Percentiles rank a stretch among this genome's conserved stretches.
These are phyloP conservation scores for Emiliania huxleyi DNA, from an alignment of 78 protist genomes.

Conservation along the genomic window DNA sequence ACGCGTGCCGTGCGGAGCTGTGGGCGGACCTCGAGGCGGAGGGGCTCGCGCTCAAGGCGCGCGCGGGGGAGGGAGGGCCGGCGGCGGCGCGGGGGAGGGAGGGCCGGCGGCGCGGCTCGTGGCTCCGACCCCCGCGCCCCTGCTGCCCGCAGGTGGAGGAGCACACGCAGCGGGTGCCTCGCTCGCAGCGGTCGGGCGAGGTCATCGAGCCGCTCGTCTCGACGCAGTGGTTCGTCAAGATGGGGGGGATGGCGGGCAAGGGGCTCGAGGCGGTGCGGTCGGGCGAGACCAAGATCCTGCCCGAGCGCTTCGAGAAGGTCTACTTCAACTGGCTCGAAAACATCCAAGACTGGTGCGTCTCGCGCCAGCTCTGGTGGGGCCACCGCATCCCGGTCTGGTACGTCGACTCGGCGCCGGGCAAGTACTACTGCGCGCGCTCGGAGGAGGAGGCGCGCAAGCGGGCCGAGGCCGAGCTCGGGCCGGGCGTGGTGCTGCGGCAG, in stretches of 20 bases:
- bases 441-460: conserved; percentile 23
- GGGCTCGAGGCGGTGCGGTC: not conserved
- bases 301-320: conserved; percentile 39
- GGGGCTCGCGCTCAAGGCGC: conserved; percentile 19
- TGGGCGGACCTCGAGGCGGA: conserved; percentile 37
- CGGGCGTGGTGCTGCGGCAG: conserved; percentile 27
- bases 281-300: not conserved
- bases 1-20: conserved; percentile 36
- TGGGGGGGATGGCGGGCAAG: conserved; percentile 15
- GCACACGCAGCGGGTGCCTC: conserved; percentile 35
- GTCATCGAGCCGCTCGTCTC: conserved; percentile 59
- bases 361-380: conserved; percentile 75
- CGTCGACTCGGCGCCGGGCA: conserved; percentile 4
- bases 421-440: conserved; percentile 19
- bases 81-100: too few relatives aligned
- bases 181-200: conserved; percentile 53
- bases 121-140: too few relatives aligned
- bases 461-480: conserved; percentile 1
- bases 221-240: conserved; percentile 70
- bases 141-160: not conserved
- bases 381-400: conserved; percentile 62
- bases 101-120: too few relatives aligned
- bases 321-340: conserved; percentile 62
- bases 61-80: too few relatives aligned
- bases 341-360: conserved; percentile 58